phyloP scores from a whole-genome alignment of 2,329 filamentous ascomycete genomes.

The Colletotrichum musicola region DNA sequence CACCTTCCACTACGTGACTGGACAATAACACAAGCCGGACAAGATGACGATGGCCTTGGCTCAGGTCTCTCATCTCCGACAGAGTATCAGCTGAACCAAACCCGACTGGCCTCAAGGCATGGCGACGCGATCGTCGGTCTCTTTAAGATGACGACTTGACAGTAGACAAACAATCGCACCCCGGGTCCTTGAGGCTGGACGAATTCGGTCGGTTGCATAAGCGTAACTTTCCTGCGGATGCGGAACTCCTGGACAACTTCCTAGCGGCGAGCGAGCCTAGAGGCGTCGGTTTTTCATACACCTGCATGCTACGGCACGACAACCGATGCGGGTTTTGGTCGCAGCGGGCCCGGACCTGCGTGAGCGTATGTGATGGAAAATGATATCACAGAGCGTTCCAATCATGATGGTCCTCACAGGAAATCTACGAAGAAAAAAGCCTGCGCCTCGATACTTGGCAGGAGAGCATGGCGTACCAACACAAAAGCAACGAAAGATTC shows the following conservation, averaged over 20 bases:
- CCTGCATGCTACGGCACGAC: constrained; percentile 28
- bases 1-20: constrained; percentile 21
- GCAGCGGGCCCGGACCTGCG: constrained; percentile 30
- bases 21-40: not conserved
- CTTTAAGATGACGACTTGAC: constrained; percentile 1
- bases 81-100: constrained; percentile 24
- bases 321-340: constrained; percentile 12
- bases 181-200: constrained; percentile 10
- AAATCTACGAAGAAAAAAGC: constrained; percentile 2
- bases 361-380: constrained; percentile 14
- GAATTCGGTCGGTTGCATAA: constrained; percentile 39
- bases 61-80: constrained; percentile 25
- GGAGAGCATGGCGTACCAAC: constrained; percentile 20
- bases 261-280: constrained; percentile 27
- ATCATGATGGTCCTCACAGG: constrained; percentile 14
- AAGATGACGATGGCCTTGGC: constrained; percentile 24
- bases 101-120: constrained; percentile 2
- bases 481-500: not conserved
- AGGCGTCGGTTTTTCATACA: constrained; percentile 20
- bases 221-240: constrained; percentile 40
- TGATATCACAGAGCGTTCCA: constrained; percentile 23
- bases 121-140: not conserved
- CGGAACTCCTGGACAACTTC: constrained; percentile 27
- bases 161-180: constrained; percentile 3
- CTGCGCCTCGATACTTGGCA: constrained; percentile 16